These are phyloP conservation scores for Prunus davidiana DNA, from an alignment of 306 rosid species.

Conservation along the genomic window DNA sequence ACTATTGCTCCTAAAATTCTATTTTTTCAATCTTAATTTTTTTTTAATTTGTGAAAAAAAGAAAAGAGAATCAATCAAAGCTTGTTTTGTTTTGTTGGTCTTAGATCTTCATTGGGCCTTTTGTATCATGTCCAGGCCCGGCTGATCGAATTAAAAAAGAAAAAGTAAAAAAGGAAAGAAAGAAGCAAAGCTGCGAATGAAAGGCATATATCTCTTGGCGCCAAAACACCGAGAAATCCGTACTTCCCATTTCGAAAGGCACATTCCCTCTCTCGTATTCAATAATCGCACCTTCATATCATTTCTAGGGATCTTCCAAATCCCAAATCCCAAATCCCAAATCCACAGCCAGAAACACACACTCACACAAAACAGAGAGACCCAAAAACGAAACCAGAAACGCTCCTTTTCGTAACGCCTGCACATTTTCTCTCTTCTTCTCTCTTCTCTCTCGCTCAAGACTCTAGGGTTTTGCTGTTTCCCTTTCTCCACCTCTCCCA, in stretches of 20 bases:
- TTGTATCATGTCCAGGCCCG: neutral
- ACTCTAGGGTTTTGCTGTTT: slow-evolving; percentile 17
- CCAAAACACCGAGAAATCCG: slow-evolving; percentile 39
- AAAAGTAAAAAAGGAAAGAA: neutral
- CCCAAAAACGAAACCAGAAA: slow-evolving; percentile 3
- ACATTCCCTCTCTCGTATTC: neutral
- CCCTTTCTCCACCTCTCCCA: neutral
- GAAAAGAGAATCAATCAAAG: too few relatives aligned
- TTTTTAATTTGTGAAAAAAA: too few relatives aligned
- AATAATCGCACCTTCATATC: neutral
- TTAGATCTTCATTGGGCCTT: neutral
- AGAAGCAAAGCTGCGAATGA: too few relatives aligned
- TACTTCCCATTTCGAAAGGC: slow-evolving; percentile 11
- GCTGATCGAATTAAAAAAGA: neutral
- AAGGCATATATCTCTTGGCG: slow-evolving; percentile 41
- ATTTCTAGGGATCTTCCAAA: slow-evolving; percentile 24
- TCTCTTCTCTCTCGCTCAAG: neutral
- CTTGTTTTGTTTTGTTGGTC: too few relatives aligned
- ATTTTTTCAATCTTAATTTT: too few relatives aligned
- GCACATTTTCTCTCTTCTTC: neutral
- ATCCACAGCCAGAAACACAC: too few relatives aligned
- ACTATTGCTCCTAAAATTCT: too few relatives aligned
- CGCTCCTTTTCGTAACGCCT: slow-evolving; percentile 25
- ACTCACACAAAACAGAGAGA: neutral
- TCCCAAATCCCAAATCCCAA: neutral